Base-by-base conservation (phyloP, 2,329 filamentous ascomycete genomes). In the Monosporascus cannonballus region DNA sequence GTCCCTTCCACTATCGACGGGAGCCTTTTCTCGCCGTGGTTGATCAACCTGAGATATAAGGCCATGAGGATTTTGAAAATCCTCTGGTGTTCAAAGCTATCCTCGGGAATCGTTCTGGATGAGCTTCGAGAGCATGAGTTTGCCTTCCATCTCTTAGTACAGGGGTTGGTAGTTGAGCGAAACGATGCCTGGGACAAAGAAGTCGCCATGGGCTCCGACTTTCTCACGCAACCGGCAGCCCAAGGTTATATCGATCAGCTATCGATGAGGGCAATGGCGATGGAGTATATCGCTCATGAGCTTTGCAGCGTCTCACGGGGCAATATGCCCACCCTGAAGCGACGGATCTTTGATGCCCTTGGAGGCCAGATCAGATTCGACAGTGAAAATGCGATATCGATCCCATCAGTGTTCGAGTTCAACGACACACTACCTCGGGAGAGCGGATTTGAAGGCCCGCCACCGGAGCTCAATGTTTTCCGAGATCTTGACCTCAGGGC, bases 221-320 rank as follows among this genome's bases (percentile, higher is more conserved):
- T 65, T 84, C 83, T 1, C 67, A 84, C 34, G 75, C 80, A 20
- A 74, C 87, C 84, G 20, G 85, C 89, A 9, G 84, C 88, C 2
- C 70, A 80, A 37, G 84, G 87, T 1, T 81, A 94, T 39, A 79
- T 86, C 36, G 85, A 93, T 62, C 96, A 95, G 66, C 76, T 99
- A 46, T 78, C 83, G 14, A 79, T 89, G 54, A 84, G 95, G 52
- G 85, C 89, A 49, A 83, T 89, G 62, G 80, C 90, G 39, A 81
- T 95, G 56, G 89, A 95, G 63, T 97, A 96, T 65, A 84, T 90
- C 36, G 86, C 89, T 15, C 85, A 89, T 55, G 93, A 97, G 67
- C 80, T 99, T 38, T 89, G 90, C 61, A 81, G 86, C 54, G 84
- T 91, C 37, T 82, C 87, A 1, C 85, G 87, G 56, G 79, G 84